phyloP scores from a whole-genome alignment of 1,284 basidiomycete species.

The Waitea zeae region DNA sequence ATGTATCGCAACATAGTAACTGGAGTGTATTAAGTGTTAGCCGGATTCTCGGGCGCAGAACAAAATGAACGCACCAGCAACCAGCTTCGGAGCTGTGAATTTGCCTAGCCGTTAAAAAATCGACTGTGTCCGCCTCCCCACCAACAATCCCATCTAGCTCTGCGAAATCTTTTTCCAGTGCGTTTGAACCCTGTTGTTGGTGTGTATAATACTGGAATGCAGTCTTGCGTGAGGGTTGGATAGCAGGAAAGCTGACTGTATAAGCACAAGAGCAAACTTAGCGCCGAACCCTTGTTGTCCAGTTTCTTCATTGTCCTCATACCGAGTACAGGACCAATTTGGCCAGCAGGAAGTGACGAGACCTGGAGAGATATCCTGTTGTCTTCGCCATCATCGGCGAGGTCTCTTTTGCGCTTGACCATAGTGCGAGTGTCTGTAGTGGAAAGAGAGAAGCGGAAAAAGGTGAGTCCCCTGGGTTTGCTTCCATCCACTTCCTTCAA shows the following conservation, averaged over 20 bases:
- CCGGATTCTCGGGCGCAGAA: background rate
- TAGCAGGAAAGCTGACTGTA: conserved; percentile 54
- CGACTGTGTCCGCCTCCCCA: conserved; percentile 53
- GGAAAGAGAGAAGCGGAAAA: too few species aligned
- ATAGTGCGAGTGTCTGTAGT: too few species aligned
- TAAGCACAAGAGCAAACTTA: background rate
- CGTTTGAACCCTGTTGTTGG: conserved; percentile 14
- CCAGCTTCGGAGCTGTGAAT: conserved; percentile 25
- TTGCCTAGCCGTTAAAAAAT: conserved; percentile 29
- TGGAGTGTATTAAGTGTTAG: conserved; percentile 10
- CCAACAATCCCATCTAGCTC: conserved; percentile 38
- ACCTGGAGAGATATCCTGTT: conserved; percentile 26
- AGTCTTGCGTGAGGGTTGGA: conserved; percentile 7
- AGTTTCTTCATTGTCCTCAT: conserved; percentile 14
- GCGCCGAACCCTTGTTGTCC: too few species aligned
- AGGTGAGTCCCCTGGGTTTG: too few species aligned
- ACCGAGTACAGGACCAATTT: conserved; percentile 63
- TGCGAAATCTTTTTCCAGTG: conserved; percentile 25
- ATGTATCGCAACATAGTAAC: conserved; percentile 51
- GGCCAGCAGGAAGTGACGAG: conserved; percentile 21
- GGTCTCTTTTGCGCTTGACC: conserved; percentile 49
- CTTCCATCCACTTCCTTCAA: too few species aligned
- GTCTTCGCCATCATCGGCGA: conserved; percentile 12
- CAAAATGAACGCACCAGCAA: conserved; percentile 31
- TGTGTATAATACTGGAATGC: conserved; percentile 6